These are phyloP conservation scores for Erysimum cheiri DNA, from an alignment of 441 rosid genomes.

Conservation along the genomic window DNA sequence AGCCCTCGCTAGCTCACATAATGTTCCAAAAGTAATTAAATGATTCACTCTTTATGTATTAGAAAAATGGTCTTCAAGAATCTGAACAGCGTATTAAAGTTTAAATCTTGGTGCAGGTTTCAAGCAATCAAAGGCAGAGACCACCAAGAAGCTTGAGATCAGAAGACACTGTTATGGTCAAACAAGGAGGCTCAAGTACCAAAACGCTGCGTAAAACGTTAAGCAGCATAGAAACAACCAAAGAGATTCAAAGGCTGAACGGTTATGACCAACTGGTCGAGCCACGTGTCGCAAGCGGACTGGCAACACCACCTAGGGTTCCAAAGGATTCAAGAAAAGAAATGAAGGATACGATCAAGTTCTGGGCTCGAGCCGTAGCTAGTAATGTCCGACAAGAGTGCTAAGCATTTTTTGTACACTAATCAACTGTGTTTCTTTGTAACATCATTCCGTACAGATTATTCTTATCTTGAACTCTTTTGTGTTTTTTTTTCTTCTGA, in stretches of 20 bases:
- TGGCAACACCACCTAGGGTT: slow-evolving; percentile 61
- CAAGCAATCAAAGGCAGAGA: slow-evolving; percentile 43
- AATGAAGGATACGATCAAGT: slow-evolving; percentile 76
- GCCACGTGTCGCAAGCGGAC: slow-evolving; percentile 38
- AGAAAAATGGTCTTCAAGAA: neutral
- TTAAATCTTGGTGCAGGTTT: slow-evolving; percentile 30
- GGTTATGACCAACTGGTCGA: slow-evolving; percentile 45
- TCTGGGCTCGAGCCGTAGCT: slow-evolving; percentile 89
- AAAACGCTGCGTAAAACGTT: slow-evolving; percentile 55
- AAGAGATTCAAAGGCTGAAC: slow-evolving; percentile 59
- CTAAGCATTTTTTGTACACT: slow-evolving; percentile 37
- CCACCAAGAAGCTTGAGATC: slow-evolving; percentile 52
- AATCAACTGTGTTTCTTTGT: slow-evolving; percentile 21
- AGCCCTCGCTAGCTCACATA: slow-evolving; percentile 59
- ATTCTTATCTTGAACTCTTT: slow-evolving; percentile 30
- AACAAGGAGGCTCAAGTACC: slow-evolving; percentile 43
- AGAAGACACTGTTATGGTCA: slow-evolving; percentile 41
- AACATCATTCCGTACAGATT: slow-evolving; percentile 37
- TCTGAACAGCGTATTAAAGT: neutral
- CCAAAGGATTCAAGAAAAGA: slow-evolving; percentile 56
- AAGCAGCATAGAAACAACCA: slow-evolving; percentile 56
- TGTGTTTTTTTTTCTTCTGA: slow-evolving; percentile 9
- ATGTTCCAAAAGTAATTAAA: slow-evolving; percentile 53
- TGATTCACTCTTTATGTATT: neutral
- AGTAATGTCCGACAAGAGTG: slow-evolving; percentile 66